Base-by-base conservation (phyloP, 1,284 basidiomycete species). In the Austroboletus rostrupii region DNA sequence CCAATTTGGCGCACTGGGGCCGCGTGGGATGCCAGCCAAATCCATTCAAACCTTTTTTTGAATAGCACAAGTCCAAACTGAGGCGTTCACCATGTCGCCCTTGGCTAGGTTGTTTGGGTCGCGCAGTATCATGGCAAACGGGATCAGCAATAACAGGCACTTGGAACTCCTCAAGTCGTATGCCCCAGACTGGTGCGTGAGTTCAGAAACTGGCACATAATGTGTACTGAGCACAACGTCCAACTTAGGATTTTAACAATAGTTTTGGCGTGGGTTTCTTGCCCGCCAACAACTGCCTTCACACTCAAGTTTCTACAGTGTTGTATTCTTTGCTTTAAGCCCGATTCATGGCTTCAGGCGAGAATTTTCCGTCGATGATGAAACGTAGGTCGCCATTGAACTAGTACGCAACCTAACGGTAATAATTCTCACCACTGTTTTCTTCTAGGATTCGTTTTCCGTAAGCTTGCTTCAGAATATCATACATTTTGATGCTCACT, bases 311-410 rank as follows among this genome's bases (percentile, higher is more conserved):
- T 26, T 52, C 20, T 56, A 41, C 57, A 92, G 90, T 46, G 78
- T 73, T 1, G 59, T 81, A 1, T 86, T 92, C 63, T 82, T 84
- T 61, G 75, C 81, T 9, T 70, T 95, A 16, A 79, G 92, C 61
- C 72, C 76, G 21, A 75, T 92, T 3, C 74, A 85, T 42, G 95
- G 95, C 5, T 96, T 88, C 70, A 81, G 87, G 59, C 75, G 95
- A 48, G 79, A 83, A 49, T 97, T 97, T 69, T 92, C 90, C 0
- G 71, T 95, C 13, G 74, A 76, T 35, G 92, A 97, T 67, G 83
- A 83, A 12, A 84, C 89, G 76, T 89, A 61, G 49, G 83, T 43
- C 14, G 17, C 14, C 29, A 37, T 39, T 36, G 47, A 32, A 31
- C 35, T 32, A 20, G 13, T 9, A 26, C 32, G 38, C 46, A 43